Conservation (phyloP, 768 basidiomycete species). For the Royoungia palumana region DNA sequence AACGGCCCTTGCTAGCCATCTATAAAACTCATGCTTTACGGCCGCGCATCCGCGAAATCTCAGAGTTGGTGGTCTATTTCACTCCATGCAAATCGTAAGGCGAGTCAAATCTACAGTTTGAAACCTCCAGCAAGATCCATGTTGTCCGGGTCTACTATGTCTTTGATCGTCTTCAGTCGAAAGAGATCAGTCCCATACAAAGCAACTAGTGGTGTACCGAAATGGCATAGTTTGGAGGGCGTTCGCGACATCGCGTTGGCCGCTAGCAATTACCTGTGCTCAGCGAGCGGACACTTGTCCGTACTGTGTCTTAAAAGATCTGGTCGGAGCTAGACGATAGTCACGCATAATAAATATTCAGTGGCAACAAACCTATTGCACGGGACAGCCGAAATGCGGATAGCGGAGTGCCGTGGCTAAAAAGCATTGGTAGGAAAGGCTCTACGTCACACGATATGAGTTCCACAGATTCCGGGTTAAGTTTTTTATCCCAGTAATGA, state of each 20-base stretch:
- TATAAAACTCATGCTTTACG: too few species aligned
- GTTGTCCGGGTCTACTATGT: constrained; percentile 46
- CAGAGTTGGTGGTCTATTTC: too few species aligned
- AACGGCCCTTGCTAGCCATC: too few species aligned
- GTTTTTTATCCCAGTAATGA: background rate
- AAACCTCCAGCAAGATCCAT: constrained; percentile 1
- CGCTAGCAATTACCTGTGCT: constrained; percentile 39
- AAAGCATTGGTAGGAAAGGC: constrained; percentile 43
- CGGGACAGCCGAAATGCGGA: constrained; percentile 48
- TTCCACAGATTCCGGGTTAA: background rate
- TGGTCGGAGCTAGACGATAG: background rate
- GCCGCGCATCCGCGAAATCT: too few species aligned
- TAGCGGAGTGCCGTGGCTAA: constrained; percentile 32
- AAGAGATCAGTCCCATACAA: constrained; percentile 46
- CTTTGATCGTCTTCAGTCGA: constrained; percentile 38
- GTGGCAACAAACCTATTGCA: constrained; percentile 32
- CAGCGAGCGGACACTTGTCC: constrained; percentile 37
- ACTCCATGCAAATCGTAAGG: constrained; percentile 28
- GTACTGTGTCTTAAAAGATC: constrained; percentile 34
- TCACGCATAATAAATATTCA: constrained; percentile 40
- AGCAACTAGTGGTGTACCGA: constrained; percentile 42
- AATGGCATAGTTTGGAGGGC: constrained; percentile 53
- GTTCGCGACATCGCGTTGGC: constrained; percentile 35
- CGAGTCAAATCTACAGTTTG: too few species aligned
- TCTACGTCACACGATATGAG: constrained; percentile 33